phyloP scores from a whole-genome alignment of 768 basidiomycete genomes.

The Xerocomellus amylosporus region DNA sequence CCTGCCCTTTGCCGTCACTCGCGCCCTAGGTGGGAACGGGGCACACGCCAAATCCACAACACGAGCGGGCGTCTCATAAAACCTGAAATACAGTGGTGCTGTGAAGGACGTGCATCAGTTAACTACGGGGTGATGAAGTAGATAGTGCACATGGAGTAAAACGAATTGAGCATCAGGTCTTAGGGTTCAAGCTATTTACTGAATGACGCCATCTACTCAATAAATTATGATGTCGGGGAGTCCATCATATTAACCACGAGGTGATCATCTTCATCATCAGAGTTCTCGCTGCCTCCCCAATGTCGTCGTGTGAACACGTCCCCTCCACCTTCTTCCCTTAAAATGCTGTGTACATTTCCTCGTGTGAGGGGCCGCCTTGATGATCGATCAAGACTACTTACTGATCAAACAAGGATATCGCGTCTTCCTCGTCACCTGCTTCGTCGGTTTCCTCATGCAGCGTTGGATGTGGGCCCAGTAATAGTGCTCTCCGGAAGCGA shows the following conservation, averaged over 20 bases:
- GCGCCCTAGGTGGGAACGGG: too few species aligned
- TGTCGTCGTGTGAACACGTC: conserved; percentile 53
- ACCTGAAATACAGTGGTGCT: conserved; percentile 1
- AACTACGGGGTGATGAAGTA: background rate
- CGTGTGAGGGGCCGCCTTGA: conserved; percentile 9
- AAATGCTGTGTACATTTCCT: conserved; percentile 43
- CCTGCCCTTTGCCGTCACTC: too few species aligned
- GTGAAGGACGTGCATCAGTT: background rate
- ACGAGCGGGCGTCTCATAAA: background rate
- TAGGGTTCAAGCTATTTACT: conserved; percentile 3
- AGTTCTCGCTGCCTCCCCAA: conserved; percentile 36
- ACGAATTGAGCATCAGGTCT: conserved; percentile 7
- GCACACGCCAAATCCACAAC: conserved; percentile 15
- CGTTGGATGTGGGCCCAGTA: conserved; percentile 28
- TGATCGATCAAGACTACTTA: conserved; percentile 35
- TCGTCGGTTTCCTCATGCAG: conserved; percentile 29
- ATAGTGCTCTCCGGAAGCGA: conserved; percentile 38
- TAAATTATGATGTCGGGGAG: conserved; percentile 15
- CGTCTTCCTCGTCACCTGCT: conserved; percentile 42
- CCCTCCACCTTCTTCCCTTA: conserved; percentile 53
- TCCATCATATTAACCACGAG: conserved; percentile 24
- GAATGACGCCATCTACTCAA: conserved; percentile 11
- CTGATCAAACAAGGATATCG: conserved; percentile 73
- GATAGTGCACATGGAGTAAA: background rate
- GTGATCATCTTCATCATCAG: conserved; percentile 22